Evolutionary conservation across 805 yeast genomes (phyloP).

Genomic region (Teunomyces gatunensis): DNA sequence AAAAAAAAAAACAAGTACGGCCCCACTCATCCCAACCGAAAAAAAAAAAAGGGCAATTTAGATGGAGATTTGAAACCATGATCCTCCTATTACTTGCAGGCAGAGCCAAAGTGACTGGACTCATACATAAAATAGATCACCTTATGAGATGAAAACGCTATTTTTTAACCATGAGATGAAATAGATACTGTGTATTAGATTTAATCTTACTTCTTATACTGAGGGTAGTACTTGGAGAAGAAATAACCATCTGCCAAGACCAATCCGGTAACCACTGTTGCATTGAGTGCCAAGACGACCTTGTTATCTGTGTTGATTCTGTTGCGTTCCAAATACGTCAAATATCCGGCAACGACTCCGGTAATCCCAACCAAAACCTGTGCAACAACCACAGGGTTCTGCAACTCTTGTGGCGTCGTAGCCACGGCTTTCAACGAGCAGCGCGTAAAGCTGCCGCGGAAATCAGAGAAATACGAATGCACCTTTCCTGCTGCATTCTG

Average conservation of each 20-base stretch:
- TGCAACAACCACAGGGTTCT: conserved; percentile 60
- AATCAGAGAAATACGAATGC: conserved; percentile 10
- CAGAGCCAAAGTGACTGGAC: no score
- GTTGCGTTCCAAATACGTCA: conserved; percentile 50
- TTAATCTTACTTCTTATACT: conserved; percentile 43
- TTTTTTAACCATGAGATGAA: background rate
- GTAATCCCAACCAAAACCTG: conserved; percentile 51
- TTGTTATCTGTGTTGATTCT: conserved; percentile 45
- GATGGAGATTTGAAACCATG: background rate
- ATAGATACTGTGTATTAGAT: background rate
- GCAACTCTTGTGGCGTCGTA: conserved; percentile 37
- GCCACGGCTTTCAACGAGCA: background rate
- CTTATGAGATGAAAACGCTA: background rate
- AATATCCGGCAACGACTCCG: conserved; percentile 47
- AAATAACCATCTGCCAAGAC: conserved; percentile 54
- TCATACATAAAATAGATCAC: no score
- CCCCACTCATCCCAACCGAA: no score
- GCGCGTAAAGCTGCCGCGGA: conserved; percentile 6
- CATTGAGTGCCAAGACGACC: conserved; percentile 47
- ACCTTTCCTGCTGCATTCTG: conserved; percentile 14
- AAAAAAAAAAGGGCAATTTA: background rate
- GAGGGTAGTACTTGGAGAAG: conserved; percentile 53
- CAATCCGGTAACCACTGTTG: conserved; percentile 52
- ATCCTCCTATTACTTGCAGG: background rate
- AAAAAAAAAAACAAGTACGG: no score